These are phyloP conservation scores for Ophidiomyces ophidiicola DNA, from an alignment of 2,329 filamentous ascomycete genomes.

Conservation along the genomic window DNA sequence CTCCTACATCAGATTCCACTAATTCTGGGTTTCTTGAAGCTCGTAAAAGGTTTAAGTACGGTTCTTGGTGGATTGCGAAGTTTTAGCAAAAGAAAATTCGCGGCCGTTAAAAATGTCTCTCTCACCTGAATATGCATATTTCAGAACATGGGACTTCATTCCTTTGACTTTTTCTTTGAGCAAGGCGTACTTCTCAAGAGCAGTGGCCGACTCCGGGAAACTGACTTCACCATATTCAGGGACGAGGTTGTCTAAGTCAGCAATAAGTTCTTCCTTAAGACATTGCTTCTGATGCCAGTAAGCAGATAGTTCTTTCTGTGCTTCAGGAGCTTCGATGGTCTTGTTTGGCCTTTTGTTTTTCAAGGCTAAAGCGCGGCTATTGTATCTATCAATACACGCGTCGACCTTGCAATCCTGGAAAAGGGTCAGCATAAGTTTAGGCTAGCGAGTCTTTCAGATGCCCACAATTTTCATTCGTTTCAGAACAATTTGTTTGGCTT, in stretches of 20 bases:
- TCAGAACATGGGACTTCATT: background rate
- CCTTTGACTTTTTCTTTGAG: background rate
- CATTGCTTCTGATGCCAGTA: background rate
- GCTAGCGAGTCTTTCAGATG: background rate
- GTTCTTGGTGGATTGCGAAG: no score
- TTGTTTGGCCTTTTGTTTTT: background rate
- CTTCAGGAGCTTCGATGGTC: background rate
- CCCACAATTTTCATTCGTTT: background rate
- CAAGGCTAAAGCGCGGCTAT: background rate
- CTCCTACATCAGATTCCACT: background rate
- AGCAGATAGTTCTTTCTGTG: background rate
- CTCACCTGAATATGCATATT: background rate
- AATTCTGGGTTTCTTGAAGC: no score
- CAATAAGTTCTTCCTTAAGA: background rate
- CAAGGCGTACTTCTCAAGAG: background rate
- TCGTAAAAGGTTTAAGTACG: no score
- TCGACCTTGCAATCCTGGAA: constrained; percentile 12
- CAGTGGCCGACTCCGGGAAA: background rate
- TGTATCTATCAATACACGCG: constrained; percentile 11
- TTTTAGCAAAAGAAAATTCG: background rate
- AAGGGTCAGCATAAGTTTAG: background rate
- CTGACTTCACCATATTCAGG: constrained; percentile 5
- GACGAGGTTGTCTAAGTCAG: constrained; percentile 9
- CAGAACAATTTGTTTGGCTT: no score
- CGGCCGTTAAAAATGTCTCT: background rate